Evolutionary conservation across 164 flowering plant genomes (phyloP).

Genomic region (Cinnamomum chago): DNA sequence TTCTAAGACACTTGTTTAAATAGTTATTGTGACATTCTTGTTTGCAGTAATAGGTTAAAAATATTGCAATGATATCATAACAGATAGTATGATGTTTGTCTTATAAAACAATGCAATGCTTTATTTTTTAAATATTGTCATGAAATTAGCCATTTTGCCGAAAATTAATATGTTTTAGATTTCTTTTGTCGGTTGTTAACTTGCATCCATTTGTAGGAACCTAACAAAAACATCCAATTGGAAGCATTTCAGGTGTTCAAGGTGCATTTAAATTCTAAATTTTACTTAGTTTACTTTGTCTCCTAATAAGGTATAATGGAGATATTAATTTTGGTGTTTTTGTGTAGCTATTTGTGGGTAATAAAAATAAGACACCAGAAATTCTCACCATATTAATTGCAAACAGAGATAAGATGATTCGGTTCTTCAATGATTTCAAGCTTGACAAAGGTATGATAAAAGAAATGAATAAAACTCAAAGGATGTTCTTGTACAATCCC

Average conservation of each 20-base stretch:
- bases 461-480: no score
- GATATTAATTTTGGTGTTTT: neutral
- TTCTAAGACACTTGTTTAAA: no score
- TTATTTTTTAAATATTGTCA: no score
- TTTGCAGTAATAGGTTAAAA: no score
- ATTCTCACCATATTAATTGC: slow-evolving; percentile 69
- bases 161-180: no score
- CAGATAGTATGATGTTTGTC: no score
- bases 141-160: no score
- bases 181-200: no score
- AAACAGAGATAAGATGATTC: slow-evolving; percentile 81
- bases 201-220: slow-evolving; percentile 45
- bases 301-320: neutral
- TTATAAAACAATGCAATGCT: no score
- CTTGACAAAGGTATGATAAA: slow-evolving; percentile 73
- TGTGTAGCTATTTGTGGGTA: slow-evolving; percentile 78
- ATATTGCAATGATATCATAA: no score
- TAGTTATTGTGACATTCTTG: no score
- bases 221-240: slow-evolving; percentile 78
- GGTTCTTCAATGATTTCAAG: slow-evolving; percentile 77
- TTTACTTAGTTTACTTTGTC: neutral
- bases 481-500: neutral
- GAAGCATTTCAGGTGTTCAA: slow-evolving; percentile 97
- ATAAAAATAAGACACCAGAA: slow-evolving; percentile 85
- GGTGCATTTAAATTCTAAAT: slow-evolving; percentile 30